Base-by-base conservation (phyloP, 441 rosid species). In the Breynia disticha region DNA sequence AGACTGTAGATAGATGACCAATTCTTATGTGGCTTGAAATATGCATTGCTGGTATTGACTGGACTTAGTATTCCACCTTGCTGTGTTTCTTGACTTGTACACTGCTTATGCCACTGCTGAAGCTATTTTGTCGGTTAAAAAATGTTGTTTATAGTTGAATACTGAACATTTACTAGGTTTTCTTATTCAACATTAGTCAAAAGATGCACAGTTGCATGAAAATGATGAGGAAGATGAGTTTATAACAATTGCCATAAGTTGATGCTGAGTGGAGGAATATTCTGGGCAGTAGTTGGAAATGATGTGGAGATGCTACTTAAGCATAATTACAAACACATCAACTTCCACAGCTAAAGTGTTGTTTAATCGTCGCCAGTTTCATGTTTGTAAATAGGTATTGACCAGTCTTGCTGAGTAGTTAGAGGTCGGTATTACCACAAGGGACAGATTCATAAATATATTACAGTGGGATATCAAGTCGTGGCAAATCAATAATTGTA, bases 291-390 rank as follows among this genome's bases (percentile, higher is more conserved):
- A 11, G 57, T 59, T 56, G 72, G 48, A 54, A 50, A 20, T 35
- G 42, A 41, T 43, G 28, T 17, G 1, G 13, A 61, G 76, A 67
- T 66, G 62, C 74, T 14, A 13, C 57, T 28, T 49, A 4, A 57
- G 41, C 72, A 61, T 60, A 57, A 54, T 20, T 69, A 75, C 72
- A 75, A 72, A 60, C 11, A 52, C 54, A 50, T 57, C 16, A 18
- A 24, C 16, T 4, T 32, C n/a, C 21, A 22, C 15, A 48, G 48
- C 39, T 50, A 48, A 20, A 14, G 43, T 28, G 11, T 16, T 21
- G 32, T 39, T 55, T 19, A 48, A 42, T 45, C 50, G 65, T 56
- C 55, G 19, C 55, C 53, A 45, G 20, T 28, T 32, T 15, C 19
- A 48, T 12, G 22, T 48, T 48, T 11, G 28, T 22, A 35, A 17